Evolutionary conservation across 768 basidiomycete species (phyloP).

Genomic region (Mrakia frigida): DNA sequence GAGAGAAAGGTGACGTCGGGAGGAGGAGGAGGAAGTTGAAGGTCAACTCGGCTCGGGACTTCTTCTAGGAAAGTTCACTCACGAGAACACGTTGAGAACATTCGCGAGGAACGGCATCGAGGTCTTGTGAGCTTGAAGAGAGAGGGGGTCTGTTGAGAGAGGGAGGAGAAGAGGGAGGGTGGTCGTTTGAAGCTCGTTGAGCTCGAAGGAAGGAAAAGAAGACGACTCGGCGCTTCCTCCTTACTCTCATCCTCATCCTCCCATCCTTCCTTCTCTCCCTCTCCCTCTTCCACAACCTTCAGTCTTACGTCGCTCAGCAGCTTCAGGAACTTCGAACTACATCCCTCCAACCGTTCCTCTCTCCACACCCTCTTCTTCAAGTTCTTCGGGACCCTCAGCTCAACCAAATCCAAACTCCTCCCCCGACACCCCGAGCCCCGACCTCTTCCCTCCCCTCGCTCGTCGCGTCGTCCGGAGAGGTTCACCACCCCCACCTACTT

Average conservation of each 20-base stretch:
- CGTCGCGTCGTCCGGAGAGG: not conserved
- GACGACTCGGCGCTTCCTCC: not conserved
- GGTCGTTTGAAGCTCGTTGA: too few relatives aligned
- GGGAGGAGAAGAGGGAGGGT: too few relatives aligned
- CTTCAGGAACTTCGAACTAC: too few relatives aligned
- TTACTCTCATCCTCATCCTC: not conserved
- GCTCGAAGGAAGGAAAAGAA: not conserved
- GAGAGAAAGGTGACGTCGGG: not conserved
- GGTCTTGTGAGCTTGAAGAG: too few relatives aligned
- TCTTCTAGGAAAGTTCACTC: not conserved
- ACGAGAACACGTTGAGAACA: not conserved
- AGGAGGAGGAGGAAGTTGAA: not conserved
- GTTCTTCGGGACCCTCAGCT: too few relatives aligned
- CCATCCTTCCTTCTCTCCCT: not conserved
- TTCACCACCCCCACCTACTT: not conserved
- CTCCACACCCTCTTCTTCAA: too few relatives aligned
- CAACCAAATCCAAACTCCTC: not conserved
- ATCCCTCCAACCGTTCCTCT: too few relatives aligned
- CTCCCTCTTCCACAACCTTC: not conserved
- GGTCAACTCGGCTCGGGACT: not conserved
- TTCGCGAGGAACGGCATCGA: not conserved
- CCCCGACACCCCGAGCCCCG: not conserved
- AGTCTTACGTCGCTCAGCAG: not conserved
- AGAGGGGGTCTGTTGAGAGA: too few relatives aligned
- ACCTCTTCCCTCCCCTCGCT: not conserved